Percentiles rank a stretch among this genome's conserved stretches.
These are phyloP conservation scores for Daldinia concentrica DNA, from an alignment of 495 filamentous ascomycete species.

Conservation along the genomic window DNA sequence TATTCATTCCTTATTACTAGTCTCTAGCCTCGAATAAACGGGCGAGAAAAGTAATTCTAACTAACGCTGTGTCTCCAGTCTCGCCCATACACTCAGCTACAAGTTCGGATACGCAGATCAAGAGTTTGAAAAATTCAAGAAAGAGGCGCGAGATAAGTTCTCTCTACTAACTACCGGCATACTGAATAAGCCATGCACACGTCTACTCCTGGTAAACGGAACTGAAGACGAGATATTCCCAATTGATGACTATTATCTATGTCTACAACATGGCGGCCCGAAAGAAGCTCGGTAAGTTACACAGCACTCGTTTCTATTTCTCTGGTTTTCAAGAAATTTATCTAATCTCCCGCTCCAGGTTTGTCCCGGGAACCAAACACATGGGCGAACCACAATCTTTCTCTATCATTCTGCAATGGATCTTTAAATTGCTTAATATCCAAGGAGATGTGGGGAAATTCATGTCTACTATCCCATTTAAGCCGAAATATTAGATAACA, in stretches of 20 bases:
- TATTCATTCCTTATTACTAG: not conserved
- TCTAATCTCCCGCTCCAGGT: slow-evolving; percentile 6
- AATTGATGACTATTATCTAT: slow-evolving; percentile 71
- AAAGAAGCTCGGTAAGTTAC: slow-evolving; percentile 66
- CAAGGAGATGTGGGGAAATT: slow-evolving; percentile 27
- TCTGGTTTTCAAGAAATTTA: not conserved
- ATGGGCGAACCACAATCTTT: slow-evolving; percentile 38
- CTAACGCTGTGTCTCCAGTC: slow-evolving; percentile 44
- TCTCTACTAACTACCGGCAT: slow-evolving; percentile 72
- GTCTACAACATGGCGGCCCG: slow-evolving; percentile 66
- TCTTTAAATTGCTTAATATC: slow-evolving; percentile 37
- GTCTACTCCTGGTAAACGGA: slow-evolving; percentile 73
- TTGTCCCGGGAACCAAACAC: slow-evolving; percentile 30
- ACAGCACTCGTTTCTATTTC: not conserved
- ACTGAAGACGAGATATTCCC: slow-evolving; percentile 74
- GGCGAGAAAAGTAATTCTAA: not conserved
- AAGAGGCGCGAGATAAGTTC: slow-evolving; percentile 68
- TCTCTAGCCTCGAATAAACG: not conserved
- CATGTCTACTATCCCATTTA: slow-evolving; percentile 35
- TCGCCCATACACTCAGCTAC: slow-evolving; percentile 67
- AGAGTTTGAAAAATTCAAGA: slow-evolving; percentile 62
- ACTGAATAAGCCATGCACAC: slow-evolving; percentile 66
- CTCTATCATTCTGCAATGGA: slow-evolving; percentile 27
- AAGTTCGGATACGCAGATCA: slow-evolving; percentile 69
- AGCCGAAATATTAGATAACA: slow-evolving; percentile 23